Conservation (phyloP, 208 protist genomes). For the Leishmania amazonensis region DNA sequence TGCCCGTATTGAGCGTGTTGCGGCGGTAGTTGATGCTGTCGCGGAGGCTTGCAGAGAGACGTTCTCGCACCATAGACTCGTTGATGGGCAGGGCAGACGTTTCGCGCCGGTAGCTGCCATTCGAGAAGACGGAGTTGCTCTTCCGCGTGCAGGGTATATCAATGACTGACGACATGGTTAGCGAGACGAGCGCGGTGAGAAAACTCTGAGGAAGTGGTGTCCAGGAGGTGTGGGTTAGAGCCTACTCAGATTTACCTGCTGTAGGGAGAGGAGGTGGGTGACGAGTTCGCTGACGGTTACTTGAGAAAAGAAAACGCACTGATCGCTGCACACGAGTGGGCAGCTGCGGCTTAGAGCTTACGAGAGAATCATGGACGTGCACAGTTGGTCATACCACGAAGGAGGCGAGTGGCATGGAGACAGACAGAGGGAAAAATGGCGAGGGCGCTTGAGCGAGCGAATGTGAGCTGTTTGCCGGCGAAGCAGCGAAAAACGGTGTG, state of each 20-base stretch:
- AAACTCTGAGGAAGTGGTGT: background rate
- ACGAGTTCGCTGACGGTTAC: background rate
- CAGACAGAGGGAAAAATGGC: background rate
- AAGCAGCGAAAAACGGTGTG: background rate
- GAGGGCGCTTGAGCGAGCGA: background rate
- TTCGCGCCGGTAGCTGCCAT: background rate
- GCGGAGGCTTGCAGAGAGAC: slow-evolving; percentile 25
- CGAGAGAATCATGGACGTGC: background rate
- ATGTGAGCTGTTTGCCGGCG: no score
- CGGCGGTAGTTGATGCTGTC: slow-evolving; percentile 18
- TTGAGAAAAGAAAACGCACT: background rate
- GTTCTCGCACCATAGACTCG: slow-evolving; percentile 31
- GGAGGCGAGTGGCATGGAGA: no score
- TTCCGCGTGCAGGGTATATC: slow-evolving; percentile 18
- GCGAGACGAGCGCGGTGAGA: background rate
- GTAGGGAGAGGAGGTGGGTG: background rate
- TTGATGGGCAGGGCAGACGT: slow-evolving; percentile 8
- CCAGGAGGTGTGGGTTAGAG: background rate
- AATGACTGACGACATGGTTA: slow-evolving; percentile 10
- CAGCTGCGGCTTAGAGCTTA: background rate
- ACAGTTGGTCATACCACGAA: background rate
- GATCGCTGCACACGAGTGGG: background rate
- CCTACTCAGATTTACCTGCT: background rate
- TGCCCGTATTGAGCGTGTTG: slow-evolving; percentile 9
- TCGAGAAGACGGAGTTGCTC: background rate